Base-by-base conservation (phyloP, 2,329 filamentous ascomycete species). In the Pseudogymnoascus destructans region DNA sequence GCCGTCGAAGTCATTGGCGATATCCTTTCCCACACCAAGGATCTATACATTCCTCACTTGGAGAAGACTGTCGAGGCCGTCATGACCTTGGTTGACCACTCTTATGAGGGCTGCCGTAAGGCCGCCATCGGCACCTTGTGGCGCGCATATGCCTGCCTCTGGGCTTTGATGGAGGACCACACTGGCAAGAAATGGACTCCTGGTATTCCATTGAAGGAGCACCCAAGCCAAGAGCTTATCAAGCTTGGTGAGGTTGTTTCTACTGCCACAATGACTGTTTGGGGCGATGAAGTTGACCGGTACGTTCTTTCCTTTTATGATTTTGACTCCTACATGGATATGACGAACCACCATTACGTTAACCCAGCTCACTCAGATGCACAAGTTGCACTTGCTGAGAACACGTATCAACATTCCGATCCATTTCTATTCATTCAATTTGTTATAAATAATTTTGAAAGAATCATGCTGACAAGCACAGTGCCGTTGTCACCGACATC, bases 291-390 rank as follows among this genome's bases (percentile, higher is more conserved):
- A 73, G 82, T 84, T 69, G 93, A 98, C 73, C 84, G 90, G 91
- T 96, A 86, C 70, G 92, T 89, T 64, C 10, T 23, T 59, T 59
- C 59, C 62, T 58, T 40, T 60, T 62, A 66, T 38, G 59, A 62
- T 59, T 57, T 62, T 64, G 57, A 42, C 60, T 59, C 38, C 32
- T 40, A 58, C 58, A 61, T 69, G 71, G 70, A 74, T 68, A 85
- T 89, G 90, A 96, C 96, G 90, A 95, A 74, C 78, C 81, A 77
- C 54, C 73, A 76, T 82, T 84, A 69, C 88, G 89, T 91, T 91
- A 92, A 92, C 92, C 90, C 91, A 96, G 91, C 91, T 96, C 92
- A 96, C 91, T 95, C 89, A 88, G 87, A 97, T 85, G 85, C 88
- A 56, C 76, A 75, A 80, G 76, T 75, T 82, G 87, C 83, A 83